Percentiles rank a stretch among this genome's conserved stretches.
These are phyloP conservation scores for Hippophae tibetana DNA, from an alignment of 306 rosid species.

Conservation along the genomic window DNA sequence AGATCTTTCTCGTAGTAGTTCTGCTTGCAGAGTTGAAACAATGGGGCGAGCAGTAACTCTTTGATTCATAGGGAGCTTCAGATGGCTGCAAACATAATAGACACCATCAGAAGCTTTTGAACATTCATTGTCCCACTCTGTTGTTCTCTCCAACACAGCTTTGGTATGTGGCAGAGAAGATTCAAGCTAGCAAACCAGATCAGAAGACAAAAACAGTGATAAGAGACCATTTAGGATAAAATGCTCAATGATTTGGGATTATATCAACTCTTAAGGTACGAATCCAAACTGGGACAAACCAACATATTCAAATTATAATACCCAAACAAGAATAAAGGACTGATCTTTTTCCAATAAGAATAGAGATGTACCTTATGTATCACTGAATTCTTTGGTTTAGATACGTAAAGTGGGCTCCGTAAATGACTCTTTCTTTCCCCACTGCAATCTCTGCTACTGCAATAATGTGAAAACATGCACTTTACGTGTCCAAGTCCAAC, in stretches of 20 bases:
- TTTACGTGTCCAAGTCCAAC: slow-evolving; percentile 3
- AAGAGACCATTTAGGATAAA: slow-evolving; percentile 4
- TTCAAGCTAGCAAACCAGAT: slow-evolving; percentile 20
- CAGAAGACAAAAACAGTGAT: neutral
- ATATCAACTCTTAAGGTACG: neutral
- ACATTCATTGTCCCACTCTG: slow-evolving; percentile 25
- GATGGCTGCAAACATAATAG: slow-evolving; percentile 9
- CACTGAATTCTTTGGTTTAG: slow-evolving; percentile 22
- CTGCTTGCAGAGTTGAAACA: slow-evolving; percentile 25
- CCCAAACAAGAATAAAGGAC: neutral
- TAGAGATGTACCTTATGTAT: slow-evolving; percentile 19
- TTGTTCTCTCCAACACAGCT: slow-evolving; percentile 17
- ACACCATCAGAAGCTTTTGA: slow-evolving; percentile 15
- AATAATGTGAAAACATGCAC: slow-evolving; percentile 1
- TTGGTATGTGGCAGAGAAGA: slow-evolving; percentile 13
- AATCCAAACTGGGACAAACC: neutral
- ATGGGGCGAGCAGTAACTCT: slow-evolving; percentile 2
- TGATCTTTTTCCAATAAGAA: neutral
- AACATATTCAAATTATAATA: neutral
- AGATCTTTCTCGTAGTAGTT: slow-evolving; percentile 23
- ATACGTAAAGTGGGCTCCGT: neutral
- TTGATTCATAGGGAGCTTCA: slow-evolving; percentile 14
- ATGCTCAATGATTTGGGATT: neutral
- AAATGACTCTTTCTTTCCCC: too few species aligned
- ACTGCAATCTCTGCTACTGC: slow-evolving; percentile 3